Evolutionary conservation across 352 stramenopile species (phyloP), one percentile per base, ranked within the genome.

Genomic region (Nothophytophthora sp.): DNA sequence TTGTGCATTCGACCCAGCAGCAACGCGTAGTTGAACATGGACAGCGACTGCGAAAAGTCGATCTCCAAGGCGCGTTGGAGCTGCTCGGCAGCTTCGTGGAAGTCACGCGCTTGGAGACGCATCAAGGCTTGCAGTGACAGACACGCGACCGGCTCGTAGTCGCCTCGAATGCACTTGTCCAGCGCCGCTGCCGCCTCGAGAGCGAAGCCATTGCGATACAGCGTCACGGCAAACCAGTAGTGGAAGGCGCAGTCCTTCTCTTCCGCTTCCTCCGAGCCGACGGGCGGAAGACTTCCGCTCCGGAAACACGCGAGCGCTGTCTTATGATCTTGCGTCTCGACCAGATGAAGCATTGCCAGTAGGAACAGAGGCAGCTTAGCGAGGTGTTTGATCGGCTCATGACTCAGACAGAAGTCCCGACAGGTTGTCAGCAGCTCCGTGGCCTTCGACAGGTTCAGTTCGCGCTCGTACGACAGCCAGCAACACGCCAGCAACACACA

Each of bases 21-120:
- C 28, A 86, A 43, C 0, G 79, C 73, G 37, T 91, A 89, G 53
- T 94, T 89, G 41, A 85, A 82, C 36, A 93, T 60, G 9, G 78
- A 68, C 9, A 48, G 39, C 0, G 61, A 61, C n/a, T 86, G 55
- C 9, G 56, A 56, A 41, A 68, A 66, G 11, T 91, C 72, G 16
- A 92, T 63, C 30, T 80, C 72, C 27, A 94, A 43, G n/a, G 67
- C 56, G 5, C 77, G 68, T 45, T 87, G 67, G 41, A 94, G 56
- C 10, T 73, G 50, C 27, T 70, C 51, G 0, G 68, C 57, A 1
- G 79, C 77, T 15, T 72, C 63, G 28, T 77, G 50, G 7, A 63
- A 53, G 39, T 91, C 75, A 3, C 33, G 36, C 7, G 15, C 33
- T 27, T 76, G 50, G 5, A 89, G 11, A 20, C 66, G 61, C 2